phyloP scores from a whole-genome alignment of 2,329 filamentous ascomycete genomes.

The Cordyceps tenuipes region DNA sequence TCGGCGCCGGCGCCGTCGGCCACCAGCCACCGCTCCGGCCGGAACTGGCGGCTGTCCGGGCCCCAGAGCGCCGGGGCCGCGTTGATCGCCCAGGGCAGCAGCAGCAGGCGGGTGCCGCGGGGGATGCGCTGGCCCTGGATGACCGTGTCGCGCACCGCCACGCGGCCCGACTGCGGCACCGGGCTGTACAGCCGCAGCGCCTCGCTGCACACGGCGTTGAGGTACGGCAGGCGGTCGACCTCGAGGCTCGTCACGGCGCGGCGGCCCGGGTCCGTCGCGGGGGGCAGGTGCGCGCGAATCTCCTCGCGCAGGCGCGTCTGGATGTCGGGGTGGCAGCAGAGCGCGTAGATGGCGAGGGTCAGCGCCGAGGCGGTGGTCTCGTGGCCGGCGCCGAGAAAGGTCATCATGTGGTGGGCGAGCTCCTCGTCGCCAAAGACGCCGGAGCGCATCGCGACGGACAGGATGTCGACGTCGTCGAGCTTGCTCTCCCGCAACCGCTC shows the following conservation, averaged over 20 bases:
- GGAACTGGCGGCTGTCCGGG: conserved; percentile 54
- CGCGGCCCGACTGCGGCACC: conserved; percentile 56
- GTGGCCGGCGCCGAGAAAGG: conserved; percentile 73
- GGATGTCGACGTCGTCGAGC: conserved; percentile 53
- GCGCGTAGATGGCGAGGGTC: conserved; percentile 45
- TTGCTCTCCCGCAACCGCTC: conserved; percentile 33
- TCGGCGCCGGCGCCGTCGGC: conserved; percentile 32
- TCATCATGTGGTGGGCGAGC: conserved; percentile 56
- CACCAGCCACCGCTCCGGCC: conserved; percentile 58
- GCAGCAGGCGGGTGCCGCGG: conserved; percentile 53
- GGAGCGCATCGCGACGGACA: conserved; percentile 65
- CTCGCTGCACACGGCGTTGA: conserved; percentile 63
- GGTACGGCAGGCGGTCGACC: conserved; percentile 66
- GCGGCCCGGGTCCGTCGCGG: conserved; percentile 22
- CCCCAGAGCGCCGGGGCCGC: conserved; percentile 59
- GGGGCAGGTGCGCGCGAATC: conserved; percentile 52
- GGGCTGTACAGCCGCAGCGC: conserved; percentile 61
- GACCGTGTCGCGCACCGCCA: conserved; percentile 46
- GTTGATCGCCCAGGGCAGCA: conserved; percentile 55
- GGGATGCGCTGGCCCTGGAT: conserved; percentile 54
- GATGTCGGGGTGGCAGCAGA: conserved; percentile 54
- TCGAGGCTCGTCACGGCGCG: conserved; percentile 29
- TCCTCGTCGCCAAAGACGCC: conserved; percentile 64
- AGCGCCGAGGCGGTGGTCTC: conserved; percentile 38
- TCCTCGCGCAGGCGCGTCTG: conserved; percentile 62